phyloP scores from a whole-genome alignment of 2,329 filamentous ascomycete genomes.

The Colletotrichum sp. region DNA sequence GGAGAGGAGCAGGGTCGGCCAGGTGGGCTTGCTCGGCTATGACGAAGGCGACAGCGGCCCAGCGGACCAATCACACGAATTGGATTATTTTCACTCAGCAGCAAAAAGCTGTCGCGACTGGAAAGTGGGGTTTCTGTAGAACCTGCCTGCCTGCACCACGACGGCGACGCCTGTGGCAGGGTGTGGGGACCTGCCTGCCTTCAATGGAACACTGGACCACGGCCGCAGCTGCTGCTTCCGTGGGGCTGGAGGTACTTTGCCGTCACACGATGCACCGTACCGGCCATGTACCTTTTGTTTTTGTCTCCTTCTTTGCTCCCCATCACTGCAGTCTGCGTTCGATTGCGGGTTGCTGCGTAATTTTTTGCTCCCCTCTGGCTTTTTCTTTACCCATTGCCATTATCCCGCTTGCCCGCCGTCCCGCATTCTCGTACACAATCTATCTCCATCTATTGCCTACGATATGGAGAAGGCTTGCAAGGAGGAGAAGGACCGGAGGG shows the following conservation, averaged over 20 bases:
- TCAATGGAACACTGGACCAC: neutral
- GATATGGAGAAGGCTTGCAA: neutral
- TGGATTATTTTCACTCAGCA: constrained; percentile 24
- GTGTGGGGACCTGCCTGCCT: neutral
- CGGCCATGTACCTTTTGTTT: neutral
- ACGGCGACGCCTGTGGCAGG: neutral
- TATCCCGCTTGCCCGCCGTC: neutral
- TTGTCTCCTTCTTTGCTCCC: neutral
- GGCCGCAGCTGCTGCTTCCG: neutral
- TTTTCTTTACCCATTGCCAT: neutral
- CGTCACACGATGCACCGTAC: neutral
- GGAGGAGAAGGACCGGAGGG: neutral
- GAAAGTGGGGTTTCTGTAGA: constrained; percentile 3
- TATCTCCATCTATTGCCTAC: neutral
- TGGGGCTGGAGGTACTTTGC: neutral
- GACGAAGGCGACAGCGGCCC: constrained; percentile 23
- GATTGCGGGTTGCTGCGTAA: neutral
- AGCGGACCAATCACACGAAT: constrained; percentile 19
- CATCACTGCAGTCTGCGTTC: neutral
- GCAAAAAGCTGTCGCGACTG: constrained; percentile 7
- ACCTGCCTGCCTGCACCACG: neutral
- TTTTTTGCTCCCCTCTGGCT: neutral
- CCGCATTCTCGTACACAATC: neutral
- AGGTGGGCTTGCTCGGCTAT: constrained; percentile 23
- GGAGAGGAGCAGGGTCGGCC: constrained; percentile 11